Conservation (phyloP, 108 stramenopile species). For the Stephanodiscus triporus region DNA sequence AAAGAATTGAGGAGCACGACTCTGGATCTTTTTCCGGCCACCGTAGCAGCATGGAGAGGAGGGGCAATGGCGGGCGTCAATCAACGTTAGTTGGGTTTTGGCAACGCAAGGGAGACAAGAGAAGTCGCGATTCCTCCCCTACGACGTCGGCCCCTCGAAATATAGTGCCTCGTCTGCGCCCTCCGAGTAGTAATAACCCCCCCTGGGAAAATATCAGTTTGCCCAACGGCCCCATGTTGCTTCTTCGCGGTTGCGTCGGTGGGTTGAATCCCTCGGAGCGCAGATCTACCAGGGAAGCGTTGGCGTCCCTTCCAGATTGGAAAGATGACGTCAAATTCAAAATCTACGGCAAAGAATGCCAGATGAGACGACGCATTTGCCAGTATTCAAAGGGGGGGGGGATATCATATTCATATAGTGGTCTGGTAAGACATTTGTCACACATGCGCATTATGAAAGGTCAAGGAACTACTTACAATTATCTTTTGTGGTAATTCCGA, state of each 20-base stretch:
- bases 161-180: background rate
- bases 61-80: background rate
- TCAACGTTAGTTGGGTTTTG: background rate
- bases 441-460: too few species aligned
- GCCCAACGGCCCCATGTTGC: slow-evolving; percentile 27
- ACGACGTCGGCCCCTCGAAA: background rate
- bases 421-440: slow-evolving; percentile 6
- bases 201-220: slow-evolving; percentile 41
- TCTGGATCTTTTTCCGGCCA: too few species aligned
- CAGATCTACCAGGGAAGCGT: slow-evolving; percentile 6
- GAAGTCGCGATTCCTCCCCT: slow-evolving; percentile 3
- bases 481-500: background rate
- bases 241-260: slow-evolving; percentile 22
- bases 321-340: slow-evolving; percentile 37
- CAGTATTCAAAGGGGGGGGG: slow-evolving; percentile 34
- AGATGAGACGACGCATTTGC: slow-evolving; percentile 45
- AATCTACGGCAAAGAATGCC: slow-evolving; percentile 38
- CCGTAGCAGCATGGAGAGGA: too few species aligned
- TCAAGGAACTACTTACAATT: too few species aligned
- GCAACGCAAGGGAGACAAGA: background rate
- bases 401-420: slow-evolving; percentile 44
- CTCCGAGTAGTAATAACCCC: background rate
- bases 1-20: too few species aligned
- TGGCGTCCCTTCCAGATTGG: slow-evolving; percentile 42
- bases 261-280: slow-evolving; percentile 21